Percentiles rank a stretch among this genome's conserved stretches.
Conservation (phyloP, 2,329 filamentous ascomycete species). For the Colletotrichum sp. region DNA sequence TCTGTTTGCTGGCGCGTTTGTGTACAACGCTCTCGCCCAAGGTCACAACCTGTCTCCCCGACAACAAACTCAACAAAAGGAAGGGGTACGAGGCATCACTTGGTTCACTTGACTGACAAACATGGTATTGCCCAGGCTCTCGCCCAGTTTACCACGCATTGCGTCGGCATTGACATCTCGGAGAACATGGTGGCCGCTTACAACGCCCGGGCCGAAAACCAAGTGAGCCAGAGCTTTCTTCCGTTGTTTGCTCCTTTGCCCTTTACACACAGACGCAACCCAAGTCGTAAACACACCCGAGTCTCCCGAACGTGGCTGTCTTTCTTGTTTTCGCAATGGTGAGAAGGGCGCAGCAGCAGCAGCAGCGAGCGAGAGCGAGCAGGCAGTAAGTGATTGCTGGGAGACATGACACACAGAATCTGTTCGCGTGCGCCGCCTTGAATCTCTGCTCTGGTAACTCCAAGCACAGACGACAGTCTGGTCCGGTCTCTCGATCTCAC, state of each 20-base stretch:
- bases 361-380: background rate
- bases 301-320: background rate
- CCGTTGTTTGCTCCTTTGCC: background rate
- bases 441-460: background rate
- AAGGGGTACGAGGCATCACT: background rate
- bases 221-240: slow-evolving; percentile 40
- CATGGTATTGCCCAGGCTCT: slow-evolving; percentile 50
- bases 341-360: background rate
- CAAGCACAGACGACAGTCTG: background rate
- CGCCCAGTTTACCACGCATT: slow-evolving; percentile 65
- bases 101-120: background rate
- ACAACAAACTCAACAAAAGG: background rate
- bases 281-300: background rate
- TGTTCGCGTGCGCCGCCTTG: background rate
- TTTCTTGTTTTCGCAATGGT: background rate
- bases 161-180: slow-evolving; percentile 73
- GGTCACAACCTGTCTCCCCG: background rate
- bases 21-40: background rate
- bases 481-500: background rate
- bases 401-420: background rate
- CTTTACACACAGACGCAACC: background rate
- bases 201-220: slow-evolving; percentile 63
- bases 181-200: slow-evolving; percentile 73
- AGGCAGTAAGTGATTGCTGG: background rate
- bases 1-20: background rate